Conservation (phyloP, 345 rosid genomes). For the Populus euphratica region DNA sequence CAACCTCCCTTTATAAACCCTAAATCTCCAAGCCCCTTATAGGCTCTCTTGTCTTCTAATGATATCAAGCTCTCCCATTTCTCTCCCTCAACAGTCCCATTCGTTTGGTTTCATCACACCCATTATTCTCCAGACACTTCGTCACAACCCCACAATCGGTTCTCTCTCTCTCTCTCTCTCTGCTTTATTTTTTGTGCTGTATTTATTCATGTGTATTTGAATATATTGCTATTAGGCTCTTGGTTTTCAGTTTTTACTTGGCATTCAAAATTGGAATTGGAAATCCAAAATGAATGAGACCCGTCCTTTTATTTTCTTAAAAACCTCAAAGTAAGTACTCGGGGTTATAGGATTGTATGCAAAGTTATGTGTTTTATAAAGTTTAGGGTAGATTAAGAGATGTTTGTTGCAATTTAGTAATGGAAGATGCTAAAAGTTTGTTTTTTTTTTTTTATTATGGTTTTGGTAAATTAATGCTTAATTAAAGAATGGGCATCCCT, state of each 20-base stretch:
- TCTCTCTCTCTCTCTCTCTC: not conserved
- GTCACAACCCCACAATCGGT: slow-evolving; percentile 10
- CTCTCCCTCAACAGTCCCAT: not conserved
- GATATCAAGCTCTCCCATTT: not conserved
- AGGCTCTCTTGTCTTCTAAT: not conserved
- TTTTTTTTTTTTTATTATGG: not conserved
- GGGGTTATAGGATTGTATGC: not conserved
- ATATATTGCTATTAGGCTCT: not conserved
- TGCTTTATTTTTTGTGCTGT: too few species aligned
- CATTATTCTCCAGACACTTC: not conserved
- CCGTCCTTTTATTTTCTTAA: not conserved
- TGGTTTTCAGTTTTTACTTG: not conserved
- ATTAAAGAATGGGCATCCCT: not conserved
- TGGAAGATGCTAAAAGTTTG: not conserved
- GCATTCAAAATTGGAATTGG: too few species aligned
- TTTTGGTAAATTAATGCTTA: not conserved
- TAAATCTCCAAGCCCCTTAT: not conserved
- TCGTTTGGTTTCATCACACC: not conserved
- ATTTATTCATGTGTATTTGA: not conserved
- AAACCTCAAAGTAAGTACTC: too few species aligned
- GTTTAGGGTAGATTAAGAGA: not conserved
- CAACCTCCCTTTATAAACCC: not conserved
- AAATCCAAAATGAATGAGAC: not conserved
- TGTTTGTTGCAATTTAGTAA: not conserved
- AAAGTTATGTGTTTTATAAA: not conserved